Percentiles rank a stretch among this genome's conserved stretches.
Evolutionary conservation across 1,284 basidiomycete species (phyloP).

Genomic region (Neonothopanus nambi): DNA sequence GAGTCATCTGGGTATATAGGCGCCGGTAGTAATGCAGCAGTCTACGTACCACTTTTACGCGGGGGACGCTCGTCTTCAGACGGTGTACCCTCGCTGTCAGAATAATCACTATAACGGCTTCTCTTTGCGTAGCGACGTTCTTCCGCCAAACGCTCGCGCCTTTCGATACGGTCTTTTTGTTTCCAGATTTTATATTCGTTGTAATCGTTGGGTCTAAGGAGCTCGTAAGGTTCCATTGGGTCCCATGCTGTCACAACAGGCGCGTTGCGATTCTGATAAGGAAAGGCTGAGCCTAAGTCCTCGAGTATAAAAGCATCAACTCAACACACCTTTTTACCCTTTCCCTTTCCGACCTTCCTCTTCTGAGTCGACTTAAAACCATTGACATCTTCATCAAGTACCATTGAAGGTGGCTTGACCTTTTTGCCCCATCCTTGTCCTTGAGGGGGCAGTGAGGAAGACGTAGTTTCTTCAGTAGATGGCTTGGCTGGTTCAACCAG

Average conservation of each 20-base stretch:
- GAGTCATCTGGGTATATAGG: conserved; percentile 8
- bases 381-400: conserved; percentile 84
- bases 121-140: conserved; percentile 60
- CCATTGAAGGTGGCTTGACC: conserved; percentile 86
- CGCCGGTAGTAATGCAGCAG: conserved; percentile 5
- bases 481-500: conserved; percentile 39
- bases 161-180: conserved; percentile 69
- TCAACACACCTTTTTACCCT: conserved; percentile 62
- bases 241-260: conserved; percentile 64
- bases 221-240: conserved; percentile 77
- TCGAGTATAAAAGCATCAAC: conserved; percentile 1
- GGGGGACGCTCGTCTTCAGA: conserved; percentile 73
- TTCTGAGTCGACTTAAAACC: conserved; percentile 66
- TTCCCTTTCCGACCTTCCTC: conserved; percentile 48
- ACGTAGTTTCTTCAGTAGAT: conserved; percentile 22
- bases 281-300: conserved; percentile 12
- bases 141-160: conserved; percentile 61
- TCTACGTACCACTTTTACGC: conserved; percentile 63
- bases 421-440: conserved; percentile 78
- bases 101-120: conserved; percentile 60
- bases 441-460: neutral
- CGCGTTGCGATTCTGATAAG: conserved; percentile 58
- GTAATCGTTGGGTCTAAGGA: conserved; percentile 82
- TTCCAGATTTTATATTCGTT: conserved; percentile 81
- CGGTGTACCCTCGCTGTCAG: conserved; percentile 61